These are phyloP conservation scores for Aureobasidium sp. DNA, from an alignment of 2,329 filamentous ascomycete species.

Conservation along the genomic window DNA sequence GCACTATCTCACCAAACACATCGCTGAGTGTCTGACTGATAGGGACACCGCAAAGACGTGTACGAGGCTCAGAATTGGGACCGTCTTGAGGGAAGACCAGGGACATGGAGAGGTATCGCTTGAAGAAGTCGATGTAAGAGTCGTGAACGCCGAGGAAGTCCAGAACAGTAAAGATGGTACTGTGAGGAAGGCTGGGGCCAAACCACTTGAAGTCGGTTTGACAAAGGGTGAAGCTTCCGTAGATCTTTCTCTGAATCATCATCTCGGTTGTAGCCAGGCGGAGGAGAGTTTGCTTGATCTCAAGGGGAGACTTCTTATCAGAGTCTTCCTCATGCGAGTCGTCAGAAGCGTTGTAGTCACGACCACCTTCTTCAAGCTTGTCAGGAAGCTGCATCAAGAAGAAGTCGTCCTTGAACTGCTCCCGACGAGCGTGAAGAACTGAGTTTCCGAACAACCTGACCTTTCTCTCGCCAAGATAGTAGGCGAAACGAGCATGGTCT, in stretches of 20 bases:
- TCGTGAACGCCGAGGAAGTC: slow-evolving; percentile 53
- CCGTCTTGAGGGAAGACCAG: slow-evolving; percentile 52
- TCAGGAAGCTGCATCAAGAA: slow-evolving; percentile 52
- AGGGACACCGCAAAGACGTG: slow-evolving; percentile 52
- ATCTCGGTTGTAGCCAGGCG: slow-evolving; percentile 52
- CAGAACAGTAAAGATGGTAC: slow-evolving; percentile 51
- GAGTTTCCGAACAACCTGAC: slow-evolving; percentile 7
- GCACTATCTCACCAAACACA: slow-evolving; percentile 51
- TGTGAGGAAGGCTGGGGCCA: slow-evolving; percentile 52
- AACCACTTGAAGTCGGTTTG: slow-evolving; percentile 55
- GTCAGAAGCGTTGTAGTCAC: slow-evolving; percentile 33
- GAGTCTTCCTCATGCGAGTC: slow-evolving; percentile 28
- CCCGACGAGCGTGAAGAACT: slow-evolving; percentile 26
- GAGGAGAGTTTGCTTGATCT: slow-evolving; percentile 51
- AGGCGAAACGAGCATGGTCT: slow-evolving; percentile 38
- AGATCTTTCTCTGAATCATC: slow-evolving; percentile 42
- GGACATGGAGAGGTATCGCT: slow-evolving; percentile 52
- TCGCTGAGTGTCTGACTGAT: slow-evolving; percentile 54
- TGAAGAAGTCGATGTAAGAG: slow-evolving; percentile 54
- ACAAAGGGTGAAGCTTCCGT: slow-evolving; percentile 47
- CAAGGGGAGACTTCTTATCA: slow-evolving; percentile 36
- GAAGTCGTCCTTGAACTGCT: slow-evolving; percentile 39
- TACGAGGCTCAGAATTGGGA: slow-evolving; percentile 35
- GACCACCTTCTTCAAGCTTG: slow-evolving; percentile 32
- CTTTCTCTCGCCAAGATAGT: slow-evolving; percentile 33